Conservation (phyloP, 2,329 filamentous ascomycete species). For the Elsinoe fawcettii region DNA sequence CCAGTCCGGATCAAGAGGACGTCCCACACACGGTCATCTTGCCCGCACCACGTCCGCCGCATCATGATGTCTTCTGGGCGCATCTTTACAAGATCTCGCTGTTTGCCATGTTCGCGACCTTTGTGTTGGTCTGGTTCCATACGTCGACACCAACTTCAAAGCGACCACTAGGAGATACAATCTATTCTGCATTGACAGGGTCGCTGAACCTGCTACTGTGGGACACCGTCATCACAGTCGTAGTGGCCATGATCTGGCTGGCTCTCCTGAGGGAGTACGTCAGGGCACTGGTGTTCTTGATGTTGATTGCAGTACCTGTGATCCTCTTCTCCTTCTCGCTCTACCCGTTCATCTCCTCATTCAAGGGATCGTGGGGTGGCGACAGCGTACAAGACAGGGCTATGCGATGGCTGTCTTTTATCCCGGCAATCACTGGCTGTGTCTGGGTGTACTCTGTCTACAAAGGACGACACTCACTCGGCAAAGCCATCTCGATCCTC, state of each 20-base stretch:
- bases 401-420: slow-evolving; percentile 78
- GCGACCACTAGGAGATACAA: slow-evolving; percentile 77
- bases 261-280: slow-evolving; percentile 82
- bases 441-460: slow-evolving; percentile 80
- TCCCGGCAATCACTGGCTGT: slow-evolving; percentile 65
- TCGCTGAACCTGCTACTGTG: slow-evolving; percentile 85
- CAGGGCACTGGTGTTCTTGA: slow-evolving; percentile 68
- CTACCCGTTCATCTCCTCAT: slow-evolving; percentile 86
- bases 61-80: slow-evolving; percentile 85
- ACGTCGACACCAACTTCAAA: slow-evolving; percentile 64
- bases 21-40: slow-evolving; percentile 50
- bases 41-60: slow-evolving; percentile 60
- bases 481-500: slow-evolving; percentile 77
- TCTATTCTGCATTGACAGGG: slow-evolving; percentile 79
- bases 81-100: slow-evolving; percentile 81
- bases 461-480: slow-evolving; percentile 70
- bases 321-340: slow-evolving; percentile 83
- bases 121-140: slow-evolving; percentile 82
- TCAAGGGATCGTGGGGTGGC: slow-evolving; percentile 68
- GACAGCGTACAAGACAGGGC: slow-evolving; percentile 71
- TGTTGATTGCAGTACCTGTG: slow-evolving; percentile 75
- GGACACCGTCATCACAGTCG: slow-evolving; percentile 81
- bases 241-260: slow-evolving; percentile 86
- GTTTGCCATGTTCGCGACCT: slow-evolving; percentile 77
- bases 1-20: slow-evolving; percentile 46